Evolutionary conservation across 2,329 filamentous ascomycete species (phyloP).

Genomic region (Botrytis pseudocinerea): DNA sequence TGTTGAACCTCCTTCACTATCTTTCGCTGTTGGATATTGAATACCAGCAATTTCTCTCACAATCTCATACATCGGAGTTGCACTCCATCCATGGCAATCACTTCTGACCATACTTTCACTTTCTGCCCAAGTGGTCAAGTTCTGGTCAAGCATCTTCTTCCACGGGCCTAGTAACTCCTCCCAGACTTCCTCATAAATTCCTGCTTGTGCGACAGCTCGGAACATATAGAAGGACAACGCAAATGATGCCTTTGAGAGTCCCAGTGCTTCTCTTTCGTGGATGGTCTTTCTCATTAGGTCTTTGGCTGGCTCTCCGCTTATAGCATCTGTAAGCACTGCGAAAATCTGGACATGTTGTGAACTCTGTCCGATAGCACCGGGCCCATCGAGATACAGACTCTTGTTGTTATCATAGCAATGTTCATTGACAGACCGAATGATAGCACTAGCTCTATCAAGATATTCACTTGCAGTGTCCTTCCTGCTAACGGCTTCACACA

Average conservation of each 20-base stretch:
- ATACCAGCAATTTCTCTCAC: background rate
- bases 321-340: background rate
- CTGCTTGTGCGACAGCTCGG: background rate
- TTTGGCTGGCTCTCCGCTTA: background rate
- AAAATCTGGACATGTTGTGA: slow-evolving; percentile 16
- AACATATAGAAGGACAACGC: slow-evolving; percentile 3
- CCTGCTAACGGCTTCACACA: background rate
- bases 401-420: slow-evolving; percentile 3
- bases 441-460: background rate
- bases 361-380: background rate
- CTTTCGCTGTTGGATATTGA: background rate
- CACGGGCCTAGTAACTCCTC: background rate
- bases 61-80: slow-evolving; percentile 13
- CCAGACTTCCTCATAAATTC: slow-evolving; percentile 10
- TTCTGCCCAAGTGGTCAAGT: slow-evolving; percentile 15
- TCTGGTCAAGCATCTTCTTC: slow-evolving; percentile 3
- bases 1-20: background rate
- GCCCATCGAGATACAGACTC: slow-evolving; percentile 4
- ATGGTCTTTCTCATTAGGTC: background rate
- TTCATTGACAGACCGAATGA: background rate
- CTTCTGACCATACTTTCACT: slow-evolving; percentile 16
- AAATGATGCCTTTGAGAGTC: slow-evolving; percentile 3
- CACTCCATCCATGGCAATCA: slow-evolving; percentile 15
- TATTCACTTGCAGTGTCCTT: slow-evolving; percentile 1
- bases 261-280: background rate